Percentiles rank a stretch among this genome's conserved stretches.
phyloP scores from a whole-genome alignment of 2,329 filamentous ascomycete species.

The Lojkania enalia region DNA sequence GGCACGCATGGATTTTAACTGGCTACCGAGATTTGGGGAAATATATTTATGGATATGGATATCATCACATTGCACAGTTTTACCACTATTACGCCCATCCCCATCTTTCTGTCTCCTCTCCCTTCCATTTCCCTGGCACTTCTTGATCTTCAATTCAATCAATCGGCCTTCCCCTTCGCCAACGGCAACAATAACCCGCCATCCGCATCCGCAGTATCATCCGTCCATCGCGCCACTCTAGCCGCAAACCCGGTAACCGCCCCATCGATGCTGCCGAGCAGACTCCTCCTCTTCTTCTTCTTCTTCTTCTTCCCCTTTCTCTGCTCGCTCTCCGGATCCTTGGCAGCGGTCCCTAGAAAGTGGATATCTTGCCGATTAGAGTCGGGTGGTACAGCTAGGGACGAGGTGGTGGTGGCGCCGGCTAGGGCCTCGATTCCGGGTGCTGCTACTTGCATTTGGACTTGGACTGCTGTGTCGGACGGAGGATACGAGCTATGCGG shows the following conservation, averaged over 20 bases:
- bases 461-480: too few relatives aligned
- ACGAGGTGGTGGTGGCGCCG: background rate
- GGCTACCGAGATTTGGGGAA: too few relatives aligned
- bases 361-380: background rate
- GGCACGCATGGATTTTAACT: too few relatives aligned
- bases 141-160: too few relatives aligned
- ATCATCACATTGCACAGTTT: too few relatives aligned
- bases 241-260: slow-evolving; percentile 23
- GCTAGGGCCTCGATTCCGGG: background rate
- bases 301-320: background rate
- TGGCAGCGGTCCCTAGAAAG: background rate
- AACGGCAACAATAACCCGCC: slow-evolving; percentile 24
- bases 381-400: background rate
- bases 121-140: too few relatives aligned
- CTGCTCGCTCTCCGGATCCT: background rate
- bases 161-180: too few relatives aligned
- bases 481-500: too few relatives aligned
- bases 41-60: too few relatives aligned
- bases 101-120: too few relatives aligned
- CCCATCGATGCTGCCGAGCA: slow-evolving; percentile 27
- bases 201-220: slow-evolving; percentile 25
- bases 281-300: slow-evolving; percentile 12
- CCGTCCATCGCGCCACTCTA: slow-evolving; percentile 28
- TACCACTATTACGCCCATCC: too few relatives aligned
- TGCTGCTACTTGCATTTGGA: background rate